A percentile compares a stretch with the other conserved stretches of the same genome.
phyloP scores from a whole-genome alignment of 2,329 filamentous ascomycete species.

The Trichoderma oligosporum region DNA sequence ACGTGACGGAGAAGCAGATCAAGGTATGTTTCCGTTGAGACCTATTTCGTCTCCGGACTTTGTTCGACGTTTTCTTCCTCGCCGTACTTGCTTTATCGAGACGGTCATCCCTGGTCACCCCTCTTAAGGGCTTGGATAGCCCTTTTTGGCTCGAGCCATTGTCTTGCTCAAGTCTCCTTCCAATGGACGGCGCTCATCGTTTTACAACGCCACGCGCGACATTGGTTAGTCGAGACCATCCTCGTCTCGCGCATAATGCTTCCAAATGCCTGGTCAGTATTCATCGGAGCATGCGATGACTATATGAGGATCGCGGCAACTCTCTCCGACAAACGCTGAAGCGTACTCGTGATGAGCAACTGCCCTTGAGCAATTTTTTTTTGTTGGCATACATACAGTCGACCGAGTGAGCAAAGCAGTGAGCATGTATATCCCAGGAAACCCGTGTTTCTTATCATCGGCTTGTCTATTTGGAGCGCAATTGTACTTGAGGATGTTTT shows the following conservation, averaged over 20 bases:
- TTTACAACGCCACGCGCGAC: conserved; percentile 19
- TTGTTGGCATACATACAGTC: conserved; percentile 21
- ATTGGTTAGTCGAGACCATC: conserved; percentile 58
- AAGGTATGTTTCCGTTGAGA: conserved; percentile 99
- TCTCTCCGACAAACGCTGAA: conserved; percentile 8
- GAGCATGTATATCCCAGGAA: conserved; percentile 36
- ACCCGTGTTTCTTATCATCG: neutral
- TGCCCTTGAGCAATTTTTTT: conserved; percentile 14
- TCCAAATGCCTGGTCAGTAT: conserved; percentile 53
- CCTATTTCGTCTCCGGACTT: conserved; percentile 63
- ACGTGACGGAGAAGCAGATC: conserved; percentile 95
- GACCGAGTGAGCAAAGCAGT: conserved; percentile 50
- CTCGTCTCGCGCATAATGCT: conserved; percentile 45
- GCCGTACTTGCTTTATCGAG: conserved; percentile 36
- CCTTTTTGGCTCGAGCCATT: neutral
- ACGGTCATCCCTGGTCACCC: conserved; percentile 21
- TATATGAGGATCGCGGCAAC: conserved; percentile 26
- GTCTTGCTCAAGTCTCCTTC: conserved; percentile 18
- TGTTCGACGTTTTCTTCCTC: conserved; percentile 57
- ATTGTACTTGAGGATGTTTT: neutral
- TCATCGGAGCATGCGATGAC: conserved; percentile 28
- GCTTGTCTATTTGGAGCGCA: neutral
- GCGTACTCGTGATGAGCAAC: conserved; percentile 6
- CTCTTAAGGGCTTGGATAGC: conserved; percentile 13
- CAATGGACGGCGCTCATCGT: neutral